phyloP scores from a whole-genome alignment of 2,329 filamentous ascomycete genomes.

The Arthrobotrys iridis region DNA sequence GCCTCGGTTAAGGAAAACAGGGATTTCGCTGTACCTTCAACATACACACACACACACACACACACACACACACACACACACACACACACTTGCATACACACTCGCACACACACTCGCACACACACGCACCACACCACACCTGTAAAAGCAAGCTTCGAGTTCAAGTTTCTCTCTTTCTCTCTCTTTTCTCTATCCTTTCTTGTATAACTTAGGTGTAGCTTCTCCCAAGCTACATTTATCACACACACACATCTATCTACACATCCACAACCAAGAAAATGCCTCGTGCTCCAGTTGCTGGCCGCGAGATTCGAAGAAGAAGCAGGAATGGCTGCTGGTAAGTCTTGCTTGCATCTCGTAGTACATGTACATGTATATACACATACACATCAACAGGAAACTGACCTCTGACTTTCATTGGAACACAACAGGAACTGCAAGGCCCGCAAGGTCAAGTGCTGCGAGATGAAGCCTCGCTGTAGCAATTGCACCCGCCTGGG shows the following conservation, averaged over 20 bases:
- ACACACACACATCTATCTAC: slow-evolving; percentile 14
- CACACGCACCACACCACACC: too few species aligned
- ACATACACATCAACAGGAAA: not conserved
- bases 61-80: too few species aligned
- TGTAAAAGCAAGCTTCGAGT: slow-evolving; percentile 1
- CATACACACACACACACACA: too few species aligned
- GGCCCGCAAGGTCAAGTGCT: slow-evolving; percentile 59
- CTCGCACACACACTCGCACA: too few species aligned
- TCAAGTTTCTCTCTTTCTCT: not conserved
- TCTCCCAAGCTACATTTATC: slow-evolving; percentile 38
- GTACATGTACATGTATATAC: not conserved
- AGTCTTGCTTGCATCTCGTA: slow-evolving; percentile 10
- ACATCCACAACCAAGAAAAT: slow-evolving; percentile 47
- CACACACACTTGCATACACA: too few species aligned
- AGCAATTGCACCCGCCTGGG: slow-evolving; percentile 59
- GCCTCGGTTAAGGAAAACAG: slow-evolving; percentile 50
- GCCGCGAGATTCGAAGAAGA: slow-evolving; percentile 58
- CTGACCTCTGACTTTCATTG: slow-evolving; percentile 25
- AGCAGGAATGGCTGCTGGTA: slow-evolving; percentile 59
- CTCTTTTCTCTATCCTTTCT: slow-evolving; percentile 36
- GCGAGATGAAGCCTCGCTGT: slow-evolving; percentile 58
- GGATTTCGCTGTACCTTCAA: slow-evolving; percentile 41
- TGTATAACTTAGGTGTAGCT: slow-evolving; percentile 46
- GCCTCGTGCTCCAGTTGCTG: slow-evolving; percentile 58
- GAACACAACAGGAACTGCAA: slow-evolving; percentile 58